Conservation (phyloP, 345 rosid species). For the Conringia planisiliqua region DNA sequence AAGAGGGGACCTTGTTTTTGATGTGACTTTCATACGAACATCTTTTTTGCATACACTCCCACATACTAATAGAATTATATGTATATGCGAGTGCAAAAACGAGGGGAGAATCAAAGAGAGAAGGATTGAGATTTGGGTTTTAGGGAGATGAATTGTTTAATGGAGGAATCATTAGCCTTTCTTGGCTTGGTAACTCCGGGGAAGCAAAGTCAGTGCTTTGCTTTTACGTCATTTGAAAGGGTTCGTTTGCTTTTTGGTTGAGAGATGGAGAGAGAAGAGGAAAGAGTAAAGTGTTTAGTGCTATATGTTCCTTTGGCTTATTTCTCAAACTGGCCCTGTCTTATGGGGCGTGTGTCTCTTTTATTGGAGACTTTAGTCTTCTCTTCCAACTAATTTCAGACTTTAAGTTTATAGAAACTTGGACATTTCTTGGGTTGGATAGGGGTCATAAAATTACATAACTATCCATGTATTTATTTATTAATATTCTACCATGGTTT, state of each 20-base stretch:
- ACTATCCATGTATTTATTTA: neutral
- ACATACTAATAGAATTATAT: neutral
- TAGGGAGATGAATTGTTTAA: slow-evolving; percentile 14
- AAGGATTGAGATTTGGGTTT: slow-evolving; percentile 22
- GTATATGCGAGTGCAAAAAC: neutral
- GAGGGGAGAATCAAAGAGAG: slow-evolving; percentile 18
- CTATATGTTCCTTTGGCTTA: slow-evolving; percentile 1
- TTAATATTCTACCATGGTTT: neutral
- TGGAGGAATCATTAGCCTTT: slow-evolving; percentile 27
- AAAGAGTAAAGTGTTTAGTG: slow-evolving; percentile 24
- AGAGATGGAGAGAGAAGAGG: neutral
- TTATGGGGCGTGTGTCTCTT: slow-evolving; percentile 25
- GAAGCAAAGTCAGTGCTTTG: slow-evolving; percentile 32
- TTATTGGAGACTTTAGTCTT: slow-evolving; percentile 15
- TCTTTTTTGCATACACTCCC: neutral
- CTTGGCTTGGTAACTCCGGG: slow-evolving; percentile 22
- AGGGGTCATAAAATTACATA: neutral
- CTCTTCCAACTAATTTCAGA: slow-evolving; percentile 10
- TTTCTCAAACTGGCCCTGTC: neutral
- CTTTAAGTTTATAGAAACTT: neutral
- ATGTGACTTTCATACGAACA: neutral
- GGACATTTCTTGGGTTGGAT: neutral
- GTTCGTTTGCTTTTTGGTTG: slow-evolving; percentile 24
- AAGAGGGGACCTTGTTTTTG: neutral
- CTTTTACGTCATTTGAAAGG: slow-evolving; percentile 32